phyloP scores from a whole-genome alignment of 129 eudicot genomes.

The Solidago caesia region DNA sequence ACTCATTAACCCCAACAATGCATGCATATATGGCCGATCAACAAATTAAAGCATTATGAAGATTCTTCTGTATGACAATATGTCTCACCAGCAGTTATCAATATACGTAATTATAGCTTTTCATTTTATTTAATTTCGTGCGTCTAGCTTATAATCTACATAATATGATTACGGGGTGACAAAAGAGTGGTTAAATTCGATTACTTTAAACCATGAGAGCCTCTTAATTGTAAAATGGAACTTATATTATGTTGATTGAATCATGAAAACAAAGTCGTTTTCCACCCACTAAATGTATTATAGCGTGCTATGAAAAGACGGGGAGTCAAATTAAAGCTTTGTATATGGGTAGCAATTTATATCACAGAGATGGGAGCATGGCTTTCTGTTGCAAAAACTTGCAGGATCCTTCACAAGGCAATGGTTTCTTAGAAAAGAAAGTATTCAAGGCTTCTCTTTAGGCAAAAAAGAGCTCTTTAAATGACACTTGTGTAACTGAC shows the following conservation, averaged over 20 bases:
- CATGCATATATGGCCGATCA: background rate
- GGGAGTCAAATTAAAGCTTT: constrained; percentile 5
- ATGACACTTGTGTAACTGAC: constrained; percentile 26
- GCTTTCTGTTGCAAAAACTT: constrained; percentile 40
- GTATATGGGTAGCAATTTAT: constrained; percentile 33
- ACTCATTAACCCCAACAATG: background rate
- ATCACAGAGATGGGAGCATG: constrained; percentile 37
- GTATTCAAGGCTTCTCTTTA: constrained; percentile 34
- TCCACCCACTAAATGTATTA: constrained; percentile 24
- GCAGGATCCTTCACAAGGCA: constrained; percentile 52
- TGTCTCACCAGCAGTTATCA: too few species aligned
- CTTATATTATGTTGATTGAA: background rate
- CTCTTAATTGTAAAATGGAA: too few species aligned
- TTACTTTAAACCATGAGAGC: background rate
- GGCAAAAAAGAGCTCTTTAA: constrained; percentile 19
- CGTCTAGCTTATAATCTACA: background rate
- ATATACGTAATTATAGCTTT: too few species aligned
- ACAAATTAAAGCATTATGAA: background rate
- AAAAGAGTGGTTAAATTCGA: background rate
- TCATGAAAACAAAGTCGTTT: background rate
- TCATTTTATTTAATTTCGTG: too few species aligned
- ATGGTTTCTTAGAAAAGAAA: constrained; percentile 42
- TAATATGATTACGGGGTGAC: background rate
- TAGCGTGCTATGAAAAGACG: constrained; percentile 9
- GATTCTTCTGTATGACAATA: background rate